Base-by-base conservation (phyloP, 2,329 filamentous ascomycete genomes). In the Pseudogymnoascus sp. region DNA sequence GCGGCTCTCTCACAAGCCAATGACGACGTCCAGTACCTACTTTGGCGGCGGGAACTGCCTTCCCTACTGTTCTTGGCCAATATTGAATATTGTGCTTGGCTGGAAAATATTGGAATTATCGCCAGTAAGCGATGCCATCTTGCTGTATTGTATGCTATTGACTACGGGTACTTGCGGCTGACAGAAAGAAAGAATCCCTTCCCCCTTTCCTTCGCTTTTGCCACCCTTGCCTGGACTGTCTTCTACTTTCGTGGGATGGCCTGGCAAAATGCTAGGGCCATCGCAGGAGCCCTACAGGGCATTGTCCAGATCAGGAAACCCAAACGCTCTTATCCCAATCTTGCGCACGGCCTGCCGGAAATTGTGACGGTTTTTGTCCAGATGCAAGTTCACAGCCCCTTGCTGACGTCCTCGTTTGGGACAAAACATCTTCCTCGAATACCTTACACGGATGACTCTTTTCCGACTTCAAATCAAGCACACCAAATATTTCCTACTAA, bases 281-380 rank as follows among this genome's bases (percentile, higher is more conserved):
- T 18, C 28, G 30, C 43, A n/a, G n/a, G 9, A 18, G 8, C 18
- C n/a, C 30, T 33, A 54, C 47, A 54, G 47, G 47, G 47, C 47
- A 33, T 54, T 54, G 43, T 33, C 47, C n/a, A 33, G n/a, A 54
- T 33, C 47, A 18, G 47, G 47, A 18, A 54, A 54, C 25, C 9
- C 25, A 54, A 33, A 54, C 9, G n/a, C 25, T 54, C 47, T 33
- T 54, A 54, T 54, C 28, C 47, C 11, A 54, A 54, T 54, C 25
- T 54, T 54, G 11, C n/a, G 47, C 47, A 54, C 47, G 47, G 47
- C n/a, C 47, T 54, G 25, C 47, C 47, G 47, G 47, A 54, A 54
- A 54, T 54, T 54, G 28, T 54, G 47, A 33, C 25, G 2, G 25
- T 33, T 33, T n/a, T 54, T 54, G 41, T 54, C 43, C 47, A 33